Base-by-base conservation (phyloP, 139 green algal species). In the Picochlorum costavermella region DNA sequence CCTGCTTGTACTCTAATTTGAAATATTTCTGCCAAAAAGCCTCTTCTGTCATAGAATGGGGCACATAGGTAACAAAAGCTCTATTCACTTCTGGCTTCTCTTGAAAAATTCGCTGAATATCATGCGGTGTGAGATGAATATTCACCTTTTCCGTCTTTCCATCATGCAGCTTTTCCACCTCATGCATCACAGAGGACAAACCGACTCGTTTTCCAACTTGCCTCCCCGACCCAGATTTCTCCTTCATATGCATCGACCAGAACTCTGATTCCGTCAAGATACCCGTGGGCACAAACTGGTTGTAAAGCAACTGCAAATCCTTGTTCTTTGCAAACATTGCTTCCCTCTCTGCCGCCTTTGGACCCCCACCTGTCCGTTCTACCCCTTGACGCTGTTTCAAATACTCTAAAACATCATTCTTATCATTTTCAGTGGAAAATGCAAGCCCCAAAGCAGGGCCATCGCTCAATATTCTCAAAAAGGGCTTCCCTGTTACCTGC, bases 1-100 rank as follows among this genome's bases (percentile, higher is more conserved):
- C 61, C 26, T 33, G 31, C 13, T 64, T 60, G 48, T 73, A 77
- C 63, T 84, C 61, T 36, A 76, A 58, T 57, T 75, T 74, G 56
- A 75, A 75, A 68, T 75, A 86, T n/a, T 61, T 67, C 8, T 60
- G 58, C 76, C 76, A 86, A 25, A 86, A 86, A 6, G 73, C 70
- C 29, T 78, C 69, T 20, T 83, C 76, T 12, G 61, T 45, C 58
- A 81, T 46, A 17, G 31, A 64, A 30, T 66, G 31, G 2, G 79
- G 79, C 14, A 86, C 79, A 44, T 83, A 67, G 2, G 61, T 61
- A 51, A 73, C 37, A 65, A 66, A 81, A n/a, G 76, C 79, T n/a
- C 65, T 65, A 20, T 81, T 60, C 20, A 86, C 64, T 50, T 86
- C 70, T 2, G 76, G 73, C 49, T 68, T 68, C 61, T 84, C 76